phyloP scores from a whole-genome alignment of 805 yeast genomes.

The Sugiyamaella boreocaroliniensis region DNA sequence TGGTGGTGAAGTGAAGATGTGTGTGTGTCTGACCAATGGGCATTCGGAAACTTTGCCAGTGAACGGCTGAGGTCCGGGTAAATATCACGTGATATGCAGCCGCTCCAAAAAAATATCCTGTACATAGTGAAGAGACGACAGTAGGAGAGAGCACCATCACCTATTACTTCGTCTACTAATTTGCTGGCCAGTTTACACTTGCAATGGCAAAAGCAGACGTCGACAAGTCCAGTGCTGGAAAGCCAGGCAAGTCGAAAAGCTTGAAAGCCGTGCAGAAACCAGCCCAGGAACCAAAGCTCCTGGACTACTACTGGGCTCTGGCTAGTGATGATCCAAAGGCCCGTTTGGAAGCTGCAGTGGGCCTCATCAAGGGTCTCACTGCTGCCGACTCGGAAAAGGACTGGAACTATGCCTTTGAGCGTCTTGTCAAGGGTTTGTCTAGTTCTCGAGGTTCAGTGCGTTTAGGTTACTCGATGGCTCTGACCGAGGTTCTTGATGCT shows the following conservation, averaged over 20 bases:
- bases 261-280: not conserved
- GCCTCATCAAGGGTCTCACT: slow-evolving; percentile 53
- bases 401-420: slow-evolving; percentile 73
- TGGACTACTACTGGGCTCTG: slow-evolving; percentile 66
- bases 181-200: too few relatives aligned
- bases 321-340: slow-evolving; percentile 73
- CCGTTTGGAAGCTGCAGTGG: slow-evolving; percentile 64
- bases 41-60: not conserved
- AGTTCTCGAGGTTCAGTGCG: slow-evolving; percentile 81
- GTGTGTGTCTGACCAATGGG: not conserved
- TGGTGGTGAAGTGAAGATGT: not conserved
- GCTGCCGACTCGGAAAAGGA: slow-evolving; percentile 39
- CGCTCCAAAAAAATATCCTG: not conserved
- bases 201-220: not conserved
- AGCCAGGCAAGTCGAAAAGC: not conserved
- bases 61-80: not conserved
- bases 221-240: too few relatives aligned
- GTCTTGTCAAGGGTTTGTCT: slow-evolving; percentile 74
- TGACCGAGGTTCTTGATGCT: slow-evolving; percentile 49
- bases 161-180: too few relatives aligned
- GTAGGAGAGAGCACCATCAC: too few relatives aligned
- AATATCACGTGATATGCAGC: not conserved
- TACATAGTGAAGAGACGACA: not conserved
- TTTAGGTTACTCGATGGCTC: slow-evolving; percentile 80
- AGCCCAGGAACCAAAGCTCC: slow-evolving; percentile 7